A percentile compares a stretch with the other conserved stretches of the same genome.
Evolutionary conservation across 148 eudicot species (phyloP).

Genomic region (Rhododendron molle): DNA sequence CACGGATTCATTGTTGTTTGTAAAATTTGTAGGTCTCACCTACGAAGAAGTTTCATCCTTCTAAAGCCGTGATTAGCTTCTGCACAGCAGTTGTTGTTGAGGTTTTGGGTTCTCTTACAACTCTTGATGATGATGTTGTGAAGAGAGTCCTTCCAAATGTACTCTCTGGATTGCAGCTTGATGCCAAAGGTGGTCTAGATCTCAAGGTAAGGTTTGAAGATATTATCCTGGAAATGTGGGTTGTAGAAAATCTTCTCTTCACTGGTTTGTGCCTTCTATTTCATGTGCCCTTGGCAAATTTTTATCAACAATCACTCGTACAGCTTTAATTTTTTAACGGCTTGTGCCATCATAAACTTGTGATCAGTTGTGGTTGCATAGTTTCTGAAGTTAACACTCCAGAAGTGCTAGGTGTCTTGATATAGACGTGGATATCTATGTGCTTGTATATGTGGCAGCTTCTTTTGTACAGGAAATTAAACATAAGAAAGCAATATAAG

Average conservation of each 20-base stretch:
- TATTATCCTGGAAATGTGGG: background rate
- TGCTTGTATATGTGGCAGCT: background rate
- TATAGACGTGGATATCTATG: background rate
- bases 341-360: background rate
- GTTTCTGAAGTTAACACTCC: background rate
- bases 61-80: slow-evolving; percentile 55
- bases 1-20: background rate
- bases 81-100: slow-evolving; percentile 82
- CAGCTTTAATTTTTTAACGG: background rate
- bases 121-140: slow-evolving; percentile 54
- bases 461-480: background rate
- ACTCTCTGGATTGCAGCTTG: slow-evolving; percentile 54
- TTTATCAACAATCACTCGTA: background rate
- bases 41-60: slow-evolving; percentile 60
- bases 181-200: slow-evolving; percentile 46
- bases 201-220: slow-evolving; percentile 44
- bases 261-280: background rate
- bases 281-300: background rate
- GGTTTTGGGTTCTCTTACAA: slow-evolving; percentile 50
- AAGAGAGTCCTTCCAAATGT: slow-evolving; percentile 74
- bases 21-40: slow-evolving; percentile 44
- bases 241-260: background rate
- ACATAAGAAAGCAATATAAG: background rate
- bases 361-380: background rate
- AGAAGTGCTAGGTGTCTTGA: background rate